Evolutionary conservation across 2,329 filamentous ascomycete genomes (phyloP).

Genomic region (Aquanectria penicillioides): DNA sequence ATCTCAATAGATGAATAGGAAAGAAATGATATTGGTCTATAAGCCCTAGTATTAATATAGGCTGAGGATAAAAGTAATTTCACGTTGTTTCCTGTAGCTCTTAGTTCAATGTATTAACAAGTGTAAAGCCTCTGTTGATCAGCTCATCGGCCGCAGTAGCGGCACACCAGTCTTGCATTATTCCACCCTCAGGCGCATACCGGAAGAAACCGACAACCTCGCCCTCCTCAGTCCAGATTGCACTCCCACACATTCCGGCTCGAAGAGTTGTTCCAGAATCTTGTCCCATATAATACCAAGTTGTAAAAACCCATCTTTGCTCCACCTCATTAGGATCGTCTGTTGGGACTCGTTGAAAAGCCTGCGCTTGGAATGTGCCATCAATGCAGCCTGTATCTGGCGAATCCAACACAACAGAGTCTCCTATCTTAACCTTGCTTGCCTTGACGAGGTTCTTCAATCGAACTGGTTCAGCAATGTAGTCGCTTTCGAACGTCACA

Average conservation of each 20-base stretch:
- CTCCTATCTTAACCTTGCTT: neutral
- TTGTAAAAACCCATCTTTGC: neutral
- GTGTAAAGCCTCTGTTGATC: constrained; percentile 3
- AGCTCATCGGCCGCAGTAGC: constrained; percentile 5
- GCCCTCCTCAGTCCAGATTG: constrained; percentile 6
- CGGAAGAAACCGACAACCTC: constrained; percentile 13
- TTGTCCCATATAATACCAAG: constrained; percentile 7
- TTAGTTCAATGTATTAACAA: constrained; percentile 5
- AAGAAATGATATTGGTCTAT: too few relatives aligned
- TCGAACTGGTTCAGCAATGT: neutral
- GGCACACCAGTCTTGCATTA: constrained; percentile 8
- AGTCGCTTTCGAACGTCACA: neutral
- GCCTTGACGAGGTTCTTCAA: neutral
- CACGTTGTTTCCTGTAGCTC: too few relatives aligned
- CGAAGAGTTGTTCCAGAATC: neutral
- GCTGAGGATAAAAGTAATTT: too few relatives aligned
- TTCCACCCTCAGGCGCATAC: constrained; percentile 5
- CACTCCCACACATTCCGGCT: neutral
- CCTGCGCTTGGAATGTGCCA: neutral
- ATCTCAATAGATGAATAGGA: too few relatives aligned
- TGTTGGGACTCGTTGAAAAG: neutral
- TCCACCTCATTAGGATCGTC: neutral
- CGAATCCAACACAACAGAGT: neutral
- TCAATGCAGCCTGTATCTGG: constrained; percentile 10
- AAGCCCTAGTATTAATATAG: too few relatives aligned